A percentile compares a stretch with the other conserved stretches of the same genome.
Evolutionary conservation across 495 filamentous ascomycete genomes (phyloP).

Genomic region (Bryoglossum gracile): DNA sequence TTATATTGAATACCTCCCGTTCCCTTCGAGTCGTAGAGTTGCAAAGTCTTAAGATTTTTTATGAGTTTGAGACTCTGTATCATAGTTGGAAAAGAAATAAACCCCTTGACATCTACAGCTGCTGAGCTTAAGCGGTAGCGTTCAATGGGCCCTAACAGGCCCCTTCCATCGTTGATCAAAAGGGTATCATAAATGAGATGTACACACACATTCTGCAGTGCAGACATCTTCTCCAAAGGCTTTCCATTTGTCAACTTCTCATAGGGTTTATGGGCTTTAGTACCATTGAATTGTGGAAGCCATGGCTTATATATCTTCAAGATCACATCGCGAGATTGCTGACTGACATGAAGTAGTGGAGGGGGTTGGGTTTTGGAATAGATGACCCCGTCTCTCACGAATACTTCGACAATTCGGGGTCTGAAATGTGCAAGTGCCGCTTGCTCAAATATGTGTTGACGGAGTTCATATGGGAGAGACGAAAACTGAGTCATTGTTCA

Average conservation of each 20-base stretch:
- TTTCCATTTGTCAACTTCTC: not conserved
- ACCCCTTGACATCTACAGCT: too few relatives aligned
- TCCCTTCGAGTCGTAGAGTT: too few relatives aligned
- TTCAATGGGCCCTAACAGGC: too few relatives aligned
- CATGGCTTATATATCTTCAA: not conserved
- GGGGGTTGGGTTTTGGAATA: not conserved
- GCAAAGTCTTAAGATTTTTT: too few relatives aligned
- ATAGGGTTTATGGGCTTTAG: not conserved
- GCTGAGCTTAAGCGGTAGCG: too few relatives aligned
- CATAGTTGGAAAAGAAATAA: too few relatives aligned
- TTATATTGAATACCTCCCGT: too few relatives aligned
- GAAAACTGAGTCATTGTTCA: too few relatives aligned
- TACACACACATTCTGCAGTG: not conserved
- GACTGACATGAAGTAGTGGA: not conserved
- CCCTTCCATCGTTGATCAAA: too few relatives aligned
- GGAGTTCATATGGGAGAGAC: not conserved
- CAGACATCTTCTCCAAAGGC: not conserved
- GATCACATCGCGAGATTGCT: not conserved
- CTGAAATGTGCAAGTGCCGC: not conserved
- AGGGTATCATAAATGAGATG: not conserved
- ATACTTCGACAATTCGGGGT: not conserved
- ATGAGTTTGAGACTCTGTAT: too few relatives aligned
- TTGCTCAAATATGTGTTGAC: not conserved
- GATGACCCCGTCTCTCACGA: not conserved
- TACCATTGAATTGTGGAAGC: not conserved